Base-by-base conservation (phyloP, 208 protist genomes). In the Porcisia deanei region DNA sequence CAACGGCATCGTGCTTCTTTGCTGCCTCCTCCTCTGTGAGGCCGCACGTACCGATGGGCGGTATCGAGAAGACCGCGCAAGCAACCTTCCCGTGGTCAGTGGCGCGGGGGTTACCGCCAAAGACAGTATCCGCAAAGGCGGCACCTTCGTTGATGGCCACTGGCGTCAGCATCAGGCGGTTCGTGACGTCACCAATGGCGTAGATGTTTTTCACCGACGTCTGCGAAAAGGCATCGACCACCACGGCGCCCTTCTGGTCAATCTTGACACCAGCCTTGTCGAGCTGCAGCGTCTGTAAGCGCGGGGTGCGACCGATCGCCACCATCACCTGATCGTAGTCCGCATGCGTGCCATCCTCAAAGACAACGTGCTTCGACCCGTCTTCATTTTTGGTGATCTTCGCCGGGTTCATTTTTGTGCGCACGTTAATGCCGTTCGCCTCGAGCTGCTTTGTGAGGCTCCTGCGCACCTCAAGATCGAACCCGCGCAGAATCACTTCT, bases 111-210 rank as follows among this genome's bases (percentile, higher is more conserved):
- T 92, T 95, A 34, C 80, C 76, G 64, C 86, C 93, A 76, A 97
- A 98, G 73, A 97, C 79, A 18, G 93, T 97, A 41, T 98, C 91
- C 22, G 89, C 82, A 53, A 98, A 82, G 25, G 89, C 85, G 34
- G 82, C 80, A 30, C 87, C 93, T 79, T 98, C 95, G 76, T 93
- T 88, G 71, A 98, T 96, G n/a, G 95, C 95, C 18, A 98, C 92
- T 2, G 95, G 95, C 43, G 95, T 98, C 64, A 98, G 86, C 89
- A 96, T 94, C 7, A 98, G 25, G 39, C 93, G 88, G 80, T 96
- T 71, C 53, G 91, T 98, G 30, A 98, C 89, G 79, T 99, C 99
- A 55, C 99, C 99, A 81, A 99, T 99, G 37, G 99, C 99, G 82
- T 97, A 99, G 55, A 99, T 96, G 75, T 89, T 91, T 12, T 89